A percentile compares a stretch with the other conserved stretches of the same genome.
These are phyloP conservation scores for Viridothelium virens DNA, from an alignment of 495 filamentous ascomycete genomes.

Conservation along the genomic window DNA sequence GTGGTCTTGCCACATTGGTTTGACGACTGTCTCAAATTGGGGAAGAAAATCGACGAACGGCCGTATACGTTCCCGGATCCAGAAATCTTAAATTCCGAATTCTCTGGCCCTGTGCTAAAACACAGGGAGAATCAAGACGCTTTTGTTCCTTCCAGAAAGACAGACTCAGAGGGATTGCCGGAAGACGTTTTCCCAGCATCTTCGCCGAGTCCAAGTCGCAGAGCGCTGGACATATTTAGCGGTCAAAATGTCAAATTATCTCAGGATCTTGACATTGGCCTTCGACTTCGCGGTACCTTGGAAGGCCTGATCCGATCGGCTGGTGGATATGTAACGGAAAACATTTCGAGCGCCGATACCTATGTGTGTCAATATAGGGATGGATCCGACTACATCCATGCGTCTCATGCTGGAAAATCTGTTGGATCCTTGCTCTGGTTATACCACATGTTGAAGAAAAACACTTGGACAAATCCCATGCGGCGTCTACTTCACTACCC, in stretches of 20 bases:
- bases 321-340: slow-evolving; percentile 58
- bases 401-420: slow-evolving; percentile 64
- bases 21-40: slow-evolving; percentile 89
- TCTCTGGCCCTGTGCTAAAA: neutral
- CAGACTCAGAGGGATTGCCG: neutral
- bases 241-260: slow-evolving; percentile 50
- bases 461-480: slow-evolving; percentile 77
- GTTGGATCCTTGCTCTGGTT: slow-evolving; percentile 93
- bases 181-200: slow-evolving; percentile 12
- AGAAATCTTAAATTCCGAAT: slow-evolving; percentile 47
- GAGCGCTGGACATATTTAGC: slow-evolving; percentile 47
- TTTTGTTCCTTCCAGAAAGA: neutral
- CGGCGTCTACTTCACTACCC: slow-evolving; percentile 84
- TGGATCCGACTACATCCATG: slow-evolving; percentile 65
- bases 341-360: slow-evolving; percentile 65
- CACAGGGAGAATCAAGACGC: neutral
- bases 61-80: slow-evolving; percentile 87
- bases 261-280: slow-evolving; percentile 61
- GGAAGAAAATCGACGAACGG: slow-evolving; percentile 73
- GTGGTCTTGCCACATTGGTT: slow-evolving; percentile 98
- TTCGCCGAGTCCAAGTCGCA: slow-evolving; percentile 25
- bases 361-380: slow-evolving; percentile 84
- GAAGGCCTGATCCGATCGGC: slow-evolving; percentile 58
- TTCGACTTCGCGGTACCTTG: slow-evolving; percentile 58
- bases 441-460: slow-evolving; percentile 80